Evolutionary conservation across 306 rosid species (phyloP).

Genomic region (Vigna trinervia): DNA sequence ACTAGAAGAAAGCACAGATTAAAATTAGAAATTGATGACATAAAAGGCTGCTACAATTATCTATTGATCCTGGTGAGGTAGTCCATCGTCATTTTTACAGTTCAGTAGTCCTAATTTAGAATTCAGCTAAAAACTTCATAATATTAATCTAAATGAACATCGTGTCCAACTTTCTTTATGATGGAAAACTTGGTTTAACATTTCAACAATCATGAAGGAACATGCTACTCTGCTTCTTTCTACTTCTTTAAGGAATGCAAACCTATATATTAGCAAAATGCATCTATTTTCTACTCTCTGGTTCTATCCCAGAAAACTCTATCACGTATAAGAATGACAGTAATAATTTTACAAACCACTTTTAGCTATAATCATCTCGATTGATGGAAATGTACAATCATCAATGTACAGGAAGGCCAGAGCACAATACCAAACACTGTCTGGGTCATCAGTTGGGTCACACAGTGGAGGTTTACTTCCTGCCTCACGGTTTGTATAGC

Average conservation of each 20-base stretch:
- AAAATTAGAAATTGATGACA: constrained; percentile 10
- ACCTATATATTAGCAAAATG: constrained; percentile 32
- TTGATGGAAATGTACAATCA: constrained; percentile 17
- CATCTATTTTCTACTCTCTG: constrained; percentile 16
- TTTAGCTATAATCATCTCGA: constrained; percentile 27
- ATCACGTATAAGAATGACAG: constrained; percentile 22
- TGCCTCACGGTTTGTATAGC: constrained; percentile 69
- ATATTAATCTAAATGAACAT: constrained; percentile 23
- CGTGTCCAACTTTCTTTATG: background rate
- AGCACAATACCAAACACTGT: constrained; percentile 72
- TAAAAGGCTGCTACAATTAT: constrained; percentile 1
- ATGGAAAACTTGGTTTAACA: constrained; percentile 25
- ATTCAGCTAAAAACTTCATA: constrained; percentile 20
- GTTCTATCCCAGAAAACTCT: constrained; percentile 36
- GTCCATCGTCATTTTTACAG: background rate
- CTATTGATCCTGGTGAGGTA: constrained; percentile 12
- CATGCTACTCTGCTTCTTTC: constrained; percentile 19
- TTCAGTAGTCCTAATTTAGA: background rate
- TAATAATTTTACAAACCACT: constrained; percentile 10
- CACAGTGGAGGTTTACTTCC: constrained; percentile 89
- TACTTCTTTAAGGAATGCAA: constrained; percentile 36
- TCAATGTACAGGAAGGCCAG: constrained; percentile 37
- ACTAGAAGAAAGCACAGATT: constrained; percentile 1
- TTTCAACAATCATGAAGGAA: constrained; percentile 29
- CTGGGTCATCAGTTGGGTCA: constrained; percentile 82